Evolutionary conservation across 345 rosid species (phyloP), one percentile per base, ranked within the genome.

Genomic region (Anacardium occidentale): DNA sequence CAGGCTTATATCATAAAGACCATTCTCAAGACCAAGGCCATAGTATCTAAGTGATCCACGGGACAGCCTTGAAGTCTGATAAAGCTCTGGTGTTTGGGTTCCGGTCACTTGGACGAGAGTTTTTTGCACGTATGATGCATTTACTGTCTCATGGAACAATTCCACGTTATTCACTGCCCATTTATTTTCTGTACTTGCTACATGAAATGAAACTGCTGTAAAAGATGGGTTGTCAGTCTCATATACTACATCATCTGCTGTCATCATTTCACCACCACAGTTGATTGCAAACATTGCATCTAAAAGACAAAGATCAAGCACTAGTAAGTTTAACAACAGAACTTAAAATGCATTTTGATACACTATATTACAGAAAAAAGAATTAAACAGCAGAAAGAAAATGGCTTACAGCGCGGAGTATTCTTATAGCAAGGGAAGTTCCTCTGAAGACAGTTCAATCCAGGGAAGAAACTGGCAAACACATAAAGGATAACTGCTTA

Each of bases 111-210:
- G 79, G 54, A 67, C 34, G 12, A 47, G 20, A 11, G 79, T 73
- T 61, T 25, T 57, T 57, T 34, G 77, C 25, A 63, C 80, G 82
- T 64, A 34, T 25, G 62, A 74, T 82, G 68, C 63, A 78, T 56
- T 9, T 5, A 12, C 50, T 64, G 83, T 80, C 10, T 83, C 90
- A 60, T 74, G 66, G 71, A 68, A 86, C 24, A 82, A 64, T n/a
- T 90, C 93, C 32, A 77, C 86, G 64, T 75, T 83, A 78, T 89
- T 85, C 62, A 83, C 80, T 34, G 87, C 93, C 93, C 93, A 89
- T 78, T 82, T n/a, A n/a, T n/a, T 85, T 48, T 78, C 62, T 3
- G 74, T 63, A 61, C 22, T 72, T 47, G 85, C 71, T 54, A 89
- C 85, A 47, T 32, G 52, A 69, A 48, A 69, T 24, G 87, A 80